These are phyloP conservation scores for Hericium coralloides DNA, from an alignment of 768 basidiomycete species.

Conservation along the genomic window DNA sequence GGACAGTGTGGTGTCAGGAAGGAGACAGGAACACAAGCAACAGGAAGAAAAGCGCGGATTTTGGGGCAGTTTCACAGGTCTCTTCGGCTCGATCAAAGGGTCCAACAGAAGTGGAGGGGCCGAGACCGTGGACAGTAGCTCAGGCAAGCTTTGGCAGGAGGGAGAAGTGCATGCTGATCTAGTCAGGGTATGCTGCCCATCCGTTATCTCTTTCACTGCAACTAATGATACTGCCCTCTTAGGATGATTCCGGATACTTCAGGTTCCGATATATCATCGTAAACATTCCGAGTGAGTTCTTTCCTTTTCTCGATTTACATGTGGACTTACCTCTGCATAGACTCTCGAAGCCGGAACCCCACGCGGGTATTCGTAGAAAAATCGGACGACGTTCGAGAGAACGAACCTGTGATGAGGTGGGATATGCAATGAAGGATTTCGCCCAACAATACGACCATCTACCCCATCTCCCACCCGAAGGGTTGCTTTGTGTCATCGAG, in stretches of 20 bases:
- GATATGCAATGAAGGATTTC: constrained; percentile 19
- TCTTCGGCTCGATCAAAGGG: constrained; percentile 59
- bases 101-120: constrained; percentile 23
- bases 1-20: constrained; percentile 19
- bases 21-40: constrained; percentile 19
- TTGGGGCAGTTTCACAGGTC: constrained; percentile 50
- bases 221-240: constrained; percentile 1
- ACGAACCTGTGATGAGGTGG: constrained; percentile 66
- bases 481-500: neutral
- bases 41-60: constrained; percentile 26
- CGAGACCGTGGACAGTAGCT: constrained; percentile 19
- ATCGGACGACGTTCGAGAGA: constrained; percentile 55
- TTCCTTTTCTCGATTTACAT: constrained; percentile 21
- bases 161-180: constrained; percentile 80
- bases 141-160: constrained; percentile 48
- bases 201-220: neutral
- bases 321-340: constrained; percentile 26
- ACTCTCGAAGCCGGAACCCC: constrained; percentile 51
- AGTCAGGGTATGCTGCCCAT: constrained; percentile 46
- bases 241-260: constrained; percentile 75
- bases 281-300: constrained; percentile 65
- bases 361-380: constrained; percentile 66
- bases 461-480: neutral
- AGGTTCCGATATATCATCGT: constrained; percentile 70
- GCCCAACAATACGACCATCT: neutral